Base-by-base conservation (phyloP, 2,329 filamentous ascomycete genomes). In the Cryphonectria carpinicola region DNA sequence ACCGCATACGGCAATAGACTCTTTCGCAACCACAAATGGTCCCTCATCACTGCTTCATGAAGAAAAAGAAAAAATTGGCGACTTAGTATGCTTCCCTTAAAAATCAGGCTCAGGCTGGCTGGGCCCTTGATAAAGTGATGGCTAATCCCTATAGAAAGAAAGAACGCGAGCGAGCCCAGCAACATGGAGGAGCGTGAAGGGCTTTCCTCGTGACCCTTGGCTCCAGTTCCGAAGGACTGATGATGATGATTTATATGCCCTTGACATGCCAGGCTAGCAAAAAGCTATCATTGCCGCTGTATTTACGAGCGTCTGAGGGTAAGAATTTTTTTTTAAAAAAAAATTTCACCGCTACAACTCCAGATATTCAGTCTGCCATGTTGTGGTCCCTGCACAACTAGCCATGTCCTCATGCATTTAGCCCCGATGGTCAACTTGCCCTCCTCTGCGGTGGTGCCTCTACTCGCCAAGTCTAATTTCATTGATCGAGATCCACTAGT, bases 1-100 rank as follows among this genome's bases (percentile, higher is more conserved):
- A 65, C 37, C 56, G 61, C 61, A 69, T 65, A 65, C 61, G 67
- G 62, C 67, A 69, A 58, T 69, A 65, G 61, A 69, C 28, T 60
- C 25, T 46, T 64, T 39, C 54, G 54, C 28, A 58, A 58, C 28
- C 25, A 58, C 6, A 19, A 8, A 14, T 56, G 14, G 54, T 10
- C 14, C 54, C 28, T 35, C 22, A 6, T 35, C 4, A 35, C 35
- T 8, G 14, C 14, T 25, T 17, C 46, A n/a, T 11, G 25, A 28
- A 28, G 28, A 28, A 28, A 28, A 28, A 28, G 2, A 56, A 1
- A 32, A 14, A 13, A 8, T 58, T 58, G 17, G 28, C 7, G 25
- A 28, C n/a, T 10, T 11, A 28, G 25, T 28, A 32, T 56, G 7
- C 2, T 22, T 25, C n/a, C 13, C 13, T 3, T 3, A 3, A 3